Percentiles rank a stretch among this genome's conserved stretches.
These are phyloP conservation scores for Serendipita indica DNA, from an alignment of 768 basidiomycete species.

Conservation along the genomic window DNA sequence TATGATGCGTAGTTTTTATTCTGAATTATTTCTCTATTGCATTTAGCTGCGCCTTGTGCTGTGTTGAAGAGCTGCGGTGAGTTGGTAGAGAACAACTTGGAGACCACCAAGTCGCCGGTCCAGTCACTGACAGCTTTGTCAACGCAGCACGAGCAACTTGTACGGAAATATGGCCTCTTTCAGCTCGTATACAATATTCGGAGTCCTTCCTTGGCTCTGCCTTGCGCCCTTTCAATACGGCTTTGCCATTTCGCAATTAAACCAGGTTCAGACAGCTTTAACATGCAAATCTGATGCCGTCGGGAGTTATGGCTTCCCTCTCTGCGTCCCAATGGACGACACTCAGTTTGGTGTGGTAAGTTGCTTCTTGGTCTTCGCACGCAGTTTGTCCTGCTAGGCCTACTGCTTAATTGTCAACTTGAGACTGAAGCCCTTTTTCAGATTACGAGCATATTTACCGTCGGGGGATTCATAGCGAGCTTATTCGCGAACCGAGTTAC, in stretches of 20 bases:
- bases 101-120: too few species aligned
- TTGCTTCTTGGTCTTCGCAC: constrained; percentile 49
- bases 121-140: too few species aligned
- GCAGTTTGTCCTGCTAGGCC: too few species aligned
- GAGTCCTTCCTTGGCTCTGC: constrained; percentile 8
- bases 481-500: constrained; percentile 49
- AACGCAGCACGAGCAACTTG: neutral
- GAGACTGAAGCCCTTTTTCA: neutral
- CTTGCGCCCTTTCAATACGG: constrained; percentile 42
- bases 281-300: constrained; percentile 40
- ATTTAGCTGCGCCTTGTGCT: too few species aligned
- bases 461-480: constrained; percentile 76
- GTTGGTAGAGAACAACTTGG: too few species aligned
- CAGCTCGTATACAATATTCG: constrained; percentile 3
- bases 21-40: too few species aligned
- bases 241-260: constrained; percentile 85
- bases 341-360: constrained; percentile 71
- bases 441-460: constrained; percentile 27
- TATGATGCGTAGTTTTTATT: too few species aligned
- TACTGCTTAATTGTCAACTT: too few species aligned
- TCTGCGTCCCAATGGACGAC: constrained; percentile 70
- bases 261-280: constrained; percentile 68
- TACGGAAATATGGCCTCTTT: neutral
- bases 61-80: too few species aligned
- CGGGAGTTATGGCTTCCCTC: constrained; percentile 33